Base-by-base conservation (phyloP, 108 stramenopile genomes). In the Fistulifera pelliculosa region DNA sequence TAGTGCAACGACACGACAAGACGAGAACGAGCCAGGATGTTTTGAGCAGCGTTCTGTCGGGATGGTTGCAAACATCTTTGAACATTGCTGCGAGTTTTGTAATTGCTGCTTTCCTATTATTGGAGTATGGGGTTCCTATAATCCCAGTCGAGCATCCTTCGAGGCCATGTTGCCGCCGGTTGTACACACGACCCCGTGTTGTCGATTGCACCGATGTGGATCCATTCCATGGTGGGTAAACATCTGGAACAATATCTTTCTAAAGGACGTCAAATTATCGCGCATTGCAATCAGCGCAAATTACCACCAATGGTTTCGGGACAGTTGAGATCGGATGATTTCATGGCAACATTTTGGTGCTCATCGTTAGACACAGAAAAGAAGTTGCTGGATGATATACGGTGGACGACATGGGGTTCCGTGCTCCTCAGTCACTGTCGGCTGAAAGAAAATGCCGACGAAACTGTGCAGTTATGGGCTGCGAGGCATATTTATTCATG, bases 111-210 rank as follows among this genome's bases (percentile, higher is more conserved):
- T 90, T 41, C 89, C 89, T 16, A 73, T 72, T 41, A 81, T 90
- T 75, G 89, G 89, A 17, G 49, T 83, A 14, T 90, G 89, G 89
- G 83, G 83, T 17, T 27, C 38, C 15, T 85, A 85, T 59, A 38
- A 54, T 38, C 17, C 18, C 11, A 5, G 5, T 21, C 19, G 44
- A 45, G 44, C 21, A 21, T 21, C 44, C 6, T 35, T 6, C 8
- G 31, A 35, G 8, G 31, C 31, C 31, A 35, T 35, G 31, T 8
- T 35, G 8, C 31, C 31, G 8, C 31, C 31, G 31, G 31, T 35
- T 3, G 31, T 35, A 35, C 31, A 35, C 31, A 35, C 31, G 6
- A 35, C 31, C 8, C 31, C 31, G 31, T 35, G 31, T 35, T 35
- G 31, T 35, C 31, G 6, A 35, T 35, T 6, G 3, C 31, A 35